Percentiles rank a stretch among this genome's conserved stretches.
phyloP scores from a whole-genome alignment of 1,284 basidiomycete species.

The Sanghuangporus sanghuang region DNA sequence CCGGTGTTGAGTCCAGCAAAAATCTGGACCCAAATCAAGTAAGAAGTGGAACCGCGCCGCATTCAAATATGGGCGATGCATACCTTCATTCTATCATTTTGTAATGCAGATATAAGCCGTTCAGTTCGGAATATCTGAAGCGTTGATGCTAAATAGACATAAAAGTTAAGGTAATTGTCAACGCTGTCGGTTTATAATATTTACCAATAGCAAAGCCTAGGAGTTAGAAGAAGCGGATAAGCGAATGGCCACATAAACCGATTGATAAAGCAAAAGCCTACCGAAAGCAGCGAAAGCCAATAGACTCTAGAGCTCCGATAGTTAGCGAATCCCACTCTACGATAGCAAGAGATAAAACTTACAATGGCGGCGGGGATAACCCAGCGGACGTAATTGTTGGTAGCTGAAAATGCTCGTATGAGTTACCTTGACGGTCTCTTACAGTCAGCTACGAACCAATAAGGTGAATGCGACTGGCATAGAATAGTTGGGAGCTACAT shows the following conservation, averaged over 20 bases:
- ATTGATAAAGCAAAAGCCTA: not conserved
- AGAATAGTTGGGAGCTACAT: slow-evolving; percentile 15
- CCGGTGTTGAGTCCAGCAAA: slow-evolving; percentile 10
- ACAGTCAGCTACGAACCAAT: not conserved
- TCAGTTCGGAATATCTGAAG: slow-evolving; percentile 2
- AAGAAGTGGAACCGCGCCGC: not conserved
- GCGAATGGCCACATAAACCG: not conserved
- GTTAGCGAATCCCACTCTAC: not conserved
- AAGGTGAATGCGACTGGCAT: slow-evolving; percentile 11
- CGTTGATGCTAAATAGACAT: not conserved
- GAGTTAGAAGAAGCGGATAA: not conserved
- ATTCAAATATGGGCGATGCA: not conserved
- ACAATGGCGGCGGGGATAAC: too few species aligned
- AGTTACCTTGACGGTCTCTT: too few species aligned
- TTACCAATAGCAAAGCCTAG: slow-evolving; percentile 5
- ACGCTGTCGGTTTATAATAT: not conserved
- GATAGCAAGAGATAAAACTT: too few species aligned
- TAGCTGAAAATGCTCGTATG: too few species aligned
- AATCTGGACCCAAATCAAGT: not conserved
- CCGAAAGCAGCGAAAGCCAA: slow-evolving; percentile 8
- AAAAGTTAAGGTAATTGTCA: not conserved
- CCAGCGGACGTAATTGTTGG: too few species aligned
- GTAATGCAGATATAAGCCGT: slow-evolving; percentile 5
- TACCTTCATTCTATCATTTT: slow-evolving; percentile 9
- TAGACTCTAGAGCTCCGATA: not conserved